These are phyloP conservation scores for Avena atlantica DNA, from an alignment of 176 grass and related monocot species.

Conservation along the genomic window DNA sequence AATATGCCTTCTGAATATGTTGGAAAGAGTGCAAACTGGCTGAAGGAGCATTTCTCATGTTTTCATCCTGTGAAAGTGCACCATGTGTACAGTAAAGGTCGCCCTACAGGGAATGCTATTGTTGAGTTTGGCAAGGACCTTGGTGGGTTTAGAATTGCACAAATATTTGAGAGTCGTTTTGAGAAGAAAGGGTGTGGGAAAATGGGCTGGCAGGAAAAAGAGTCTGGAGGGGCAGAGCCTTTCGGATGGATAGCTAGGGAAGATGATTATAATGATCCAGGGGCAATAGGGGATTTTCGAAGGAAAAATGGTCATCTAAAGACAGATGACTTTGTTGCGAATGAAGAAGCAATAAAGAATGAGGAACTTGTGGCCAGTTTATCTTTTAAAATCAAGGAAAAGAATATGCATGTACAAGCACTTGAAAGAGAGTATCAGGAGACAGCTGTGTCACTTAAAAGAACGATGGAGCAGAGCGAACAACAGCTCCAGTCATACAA, in stretches of 20 bases:
- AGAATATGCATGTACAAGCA: slow-evolving; percentile 47
- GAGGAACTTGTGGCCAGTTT: slow-evolving; percentile 51
- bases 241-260: slow-evolving; percentile 60
- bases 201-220: slow-evolving; percentile 42
- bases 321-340: slow-evolving; percentile 38
- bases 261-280: slow-evolving; percentile 54
- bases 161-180: slow-evolving; percentile 57
- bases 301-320: slow-evolving; percentile 60
- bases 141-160: slow-evolving; percentile 59
- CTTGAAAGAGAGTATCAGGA: slow-evolving; percentile 50
- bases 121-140: slow-evolving; percentile 59
- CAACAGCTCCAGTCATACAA: slow-evolving; percentile 45
- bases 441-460: slow-evolving; percentile 40
- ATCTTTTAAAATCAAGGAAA: slow-evolving; percentile 53
- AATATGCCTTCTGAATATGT: slow-evolving; percentile 59
- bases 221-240: slow-evolving; percentile 6
- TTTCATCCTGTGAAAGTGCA: slow-evolving; percentile 60
- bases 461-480: slow-evolving; percentile 56
- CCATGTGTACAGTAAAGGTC: slow-evolving; percentile 47
- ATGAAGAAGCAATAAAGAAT: slow-evolving; percentile 51
- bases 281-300: slow-evolving; percentile 57
- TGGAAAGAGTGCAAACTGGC: slow-evolving; percentile 58
- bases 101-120: slow-evolving; percentile 50
- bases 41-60: slow-evolving; percentile 57
- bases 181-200: slow-evolving; percentile 39